Evolutionary conservation across 345 rosid species (phyloP).

Genomic region (Salix dunnii): DNA sequence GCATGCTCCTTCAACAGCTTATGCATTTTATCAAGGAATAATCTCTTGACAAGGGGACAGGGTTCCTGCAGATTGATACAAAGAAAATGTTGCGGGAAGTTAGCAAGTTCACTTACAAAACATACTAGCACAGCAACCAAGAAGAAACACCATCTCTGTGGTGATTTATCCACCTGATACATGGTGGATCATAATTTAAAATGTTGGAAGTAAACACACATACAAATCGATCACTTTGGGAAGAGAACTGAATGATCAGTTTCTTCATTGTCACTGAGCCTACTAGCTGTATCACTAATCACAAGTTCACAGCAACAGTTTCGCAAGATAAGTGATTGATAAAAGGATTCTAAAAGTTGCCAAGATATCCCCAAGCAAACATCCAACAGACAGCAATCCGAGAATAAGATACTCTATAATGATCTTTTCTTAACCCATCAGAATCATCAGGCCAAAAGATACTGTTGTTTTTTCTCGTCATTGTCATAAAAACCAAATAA

Average conservation of each 20-base stretch:
- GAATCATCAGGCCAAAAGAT: not conserved
- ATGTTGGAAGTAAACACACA: no score
- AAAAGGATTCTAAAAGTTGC: not conserved
- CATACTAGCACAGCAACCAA: constrained; percentile 3
- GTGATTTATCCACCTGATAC: no score
- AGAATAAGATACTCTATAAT: not conserved
- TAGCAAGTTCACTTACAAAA: not conserved
- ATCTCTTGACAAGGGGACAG: constrained; percentile 46
- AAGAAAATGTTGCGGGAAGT: not conserved
- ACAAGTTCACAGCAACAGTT: not conserved
- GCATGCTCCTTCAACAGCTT: constrained; percentile 55
- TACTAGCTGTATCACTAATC: not conserved
- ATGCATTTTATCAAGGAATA: constrained; percentile 58
- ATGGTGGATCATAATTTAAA: no score
- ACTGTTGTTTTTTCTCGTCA: not conserved
- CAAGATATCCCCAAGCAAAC: not conserved
- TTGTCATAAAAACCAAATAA: not conserved
- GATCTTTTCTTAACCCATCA: not conserved
- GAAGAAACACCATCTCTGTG: not conserved
- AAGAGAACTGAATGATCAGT: no score
- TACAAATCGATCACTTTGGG: no score
- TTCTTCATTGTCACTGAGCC: not conserved
- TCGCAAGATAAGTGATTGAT: not conserved
- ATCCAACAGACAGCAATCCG: not conserved
- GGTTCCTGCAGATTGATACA: constrained; percentile 54